Base-by-base conservation (phyloP, 2,329 filamentous ascomycete genomes). In the Neocucurbitaria cava region DNA sequence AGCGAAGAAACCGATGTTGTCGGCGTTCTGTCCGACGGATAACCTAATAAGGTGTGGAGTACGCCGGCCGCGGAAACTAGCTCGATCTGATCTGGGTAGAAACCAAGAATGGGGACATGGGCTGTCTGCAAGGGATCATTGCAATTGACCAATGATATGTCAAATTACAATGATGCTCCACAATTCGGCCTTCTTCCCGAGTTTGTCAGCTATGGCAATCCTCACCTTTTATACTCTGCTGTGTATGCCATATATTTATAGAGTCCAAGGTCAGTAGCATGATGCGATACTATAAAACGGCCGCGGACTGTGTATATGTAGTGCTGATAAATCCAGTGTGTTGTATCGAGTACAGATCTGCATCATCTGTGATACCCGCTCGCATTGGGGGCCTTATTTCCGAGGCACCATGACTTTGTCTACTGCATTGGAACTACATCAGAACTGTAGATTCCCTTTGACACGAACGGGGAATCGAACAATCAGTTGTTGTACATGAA, bases 11-110 rank as follows among this genome's bases (percentile, higher is more conserved):
- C 8, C 38, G 13, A 20, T 41, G n/a, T 43, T 39, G 5, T 54
- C 48, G 48, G 53, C 39, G 38, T 33, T 56, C 47, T 56, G 45
- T 46, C 56, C 56, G 56, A 58, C 52, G 48, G 52, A 40, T 28
- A 52, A 46, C 48, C 26, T 35, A 35, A 15, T 42, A 18, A 18
- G 24, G 31, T 28, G 36, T 38, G 33, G 21, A 58, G 28, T 23
- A 47, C 59, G 40, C 58, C 62, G 64, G 62, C 60, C 60, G 64
- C 62, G 64, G 64, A 66, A 39, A 30, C 64, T 65, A 66, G 49
- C 51, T 46, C 4, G 20, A 42, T 45, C 8, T 44, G 49, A 40
- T 33, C 7, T 20, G 24, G 21, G 1, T n/a, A 35, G 31, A 35
- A 2, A 5, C 31, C 13, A 35, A 17, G 13, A 6, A 28, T 13